Base-by-base conservation (phyloP, 208 protist genomes). In the Acanthamoeba healyi region DNA sequence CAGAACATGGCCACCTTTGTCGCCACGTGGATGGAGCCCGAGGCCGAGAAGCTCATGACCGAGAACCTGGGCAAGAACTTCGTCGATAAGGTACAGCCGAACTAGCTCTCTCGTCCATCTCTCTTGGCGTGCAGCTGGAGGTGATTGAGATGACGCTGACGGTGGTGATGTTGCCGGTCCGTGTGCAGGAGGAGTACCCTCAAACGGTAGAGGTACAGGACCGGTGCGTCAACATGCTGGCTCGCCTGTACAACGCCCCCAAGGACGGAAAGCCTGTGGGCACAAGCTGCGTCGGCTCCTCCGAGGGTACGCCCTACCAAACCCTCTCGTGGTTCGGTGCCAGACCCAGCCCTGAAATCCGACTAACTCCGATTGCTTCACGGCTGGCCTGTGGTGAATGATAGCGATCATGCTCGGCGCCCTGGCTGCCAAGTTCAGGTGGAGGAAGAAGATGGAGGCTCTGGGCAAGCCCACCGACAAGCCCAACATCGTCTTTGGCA, bases 181-280 rank as follows among this genome's bases (percentile, higher is more conserved):
- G 9, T 49, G 44, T 40, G 67, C 36, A 77, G 77, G 90, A 86
- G 32, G 84, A 95, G 10, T 96, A 96, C 38, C 94, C 95, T 6
- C 82, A 93, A n/a, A 95, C 88, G 19, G 88, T 94, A 3, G 67
- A 94, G 32, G 42, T 95, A 6, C 92, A 96, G 40, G 90, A 89
- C 22, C 63, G 94, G 58, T 92, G 84, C 61, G 92, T 96, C 36
- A 89, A 96, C 87, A 96, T 96, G 49, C 36, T 96, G 24, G 95
- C 93, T 0, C 40, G 81, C 36, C 58, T 96, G 15, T 96, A 40
- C 54, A 92, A 96, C 58, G 56, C 81, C 17, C 95, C 95, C 32
- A 82, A 87, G 51, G 51, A 40, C 19, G n/a, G 54, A 26, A 51
- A 54, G 34, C 56, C 94, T 2, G 46, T 93, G 24, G 95, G 95